These are phyloP conservation scores for Pachysandra terminalis DNA, from an alignment of 164 flowering plant genomes.

Conservation along the genomic window DNA sequence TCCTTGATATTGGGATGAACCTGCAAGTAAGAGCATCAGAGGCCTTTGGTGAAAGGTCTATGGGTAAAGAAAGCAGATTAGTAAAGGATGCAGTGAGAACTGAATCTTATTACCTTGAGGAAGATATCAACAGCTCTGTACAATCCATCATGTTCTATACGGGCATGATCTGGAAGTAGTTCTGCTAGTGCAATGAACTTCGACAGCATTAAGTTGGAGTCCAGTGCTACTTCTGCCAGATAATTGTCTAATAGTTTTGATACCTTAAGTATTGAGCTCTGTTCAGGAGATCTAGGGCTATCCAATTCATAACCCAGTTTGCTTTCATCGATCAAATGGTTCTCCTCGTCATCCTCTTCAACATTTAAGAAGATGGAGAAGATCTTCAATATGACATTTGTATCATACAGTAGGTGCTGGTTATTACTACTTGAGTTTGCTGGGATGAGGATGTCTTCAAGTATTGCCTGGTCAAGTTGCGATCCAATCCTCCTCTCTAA, in stretches of 20 bases:
- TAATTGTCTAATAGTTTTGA: constrained; percentile 82
- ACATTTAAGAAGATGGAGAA: constrained; percentile 80
- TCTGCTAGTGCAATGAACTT: constrained; percentile 85
- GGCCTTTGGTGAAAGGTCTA: background rate
- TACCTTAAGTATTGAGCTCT: constrained; percentile 79
- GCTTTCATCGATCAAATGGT: constrained; percentile 47
- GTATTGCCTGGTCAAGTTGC: constrained; percentile 95
- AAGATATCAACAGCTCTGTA: constrained; percentile 91
- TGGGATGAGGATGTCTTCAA: constrained; percentile 91
- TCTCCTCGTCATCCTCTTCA: constrained; percentile 81
- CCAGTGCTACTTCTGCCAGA: constrained; percentile 89
- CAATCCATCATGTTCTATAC: constrained; percentile 69
- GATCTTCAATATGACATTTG: constrained; percentile 71
- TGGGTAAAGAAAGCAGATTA: background rate
- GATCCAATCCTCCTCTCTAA: constrained; percentile 84
- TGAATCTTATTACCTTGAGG: constrained; percentile 67
- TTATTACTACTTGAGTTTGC: constrained; percentile 49
- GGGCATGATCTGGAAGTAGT: constrained; percentile 93
- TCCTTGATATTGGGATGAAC: constrained; percentile 90
- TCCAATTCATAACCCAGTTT: constrained; percentile 79
- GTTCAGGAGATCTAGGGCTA: constrained; percentile 87
- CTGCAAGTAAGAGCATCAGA: constrained; percentile 30
- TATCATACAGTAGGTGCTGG: constrained; percentile 63
- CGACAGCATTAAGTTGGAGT: constrained; percentile 57
- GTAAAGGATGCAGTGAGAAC: background rate